Base-by-base conservation (phyloP, 805 yeast species). In the Schwanniomyces vanrijiae region DNA sequence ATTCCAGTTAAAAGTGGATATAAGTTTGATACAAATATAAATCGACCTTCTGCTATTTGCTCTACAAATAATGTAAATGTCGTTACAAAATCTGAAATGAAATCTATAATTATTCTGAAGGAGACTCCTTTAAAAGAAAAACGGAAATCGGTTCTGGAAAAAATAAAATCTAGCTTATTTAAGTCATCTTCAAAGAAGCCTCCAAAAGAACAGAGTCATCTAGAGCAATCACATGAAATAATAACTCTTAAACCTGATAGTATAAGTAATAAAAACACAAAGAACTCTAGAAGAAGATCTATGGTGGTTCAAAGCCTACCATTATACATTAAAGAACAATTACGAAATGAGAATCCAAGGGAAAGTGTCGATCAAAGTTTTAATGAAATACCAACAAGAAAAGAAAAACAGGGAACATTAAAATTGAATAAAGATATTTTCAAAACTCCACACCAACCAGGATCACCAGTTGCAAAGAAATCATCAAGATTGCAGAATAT, bases 271-370 rank as follows among this genome's bases (percentile, higher is more conserved):
- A 31, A 31, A 7, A 31, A 16, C 10, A 20, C 5, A 2, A 45
- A 10, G 22, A 29, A 18, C 26, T 5, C 34, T n/a, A 53, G 71
- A 51, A 54, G 76, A 38, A 46, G 51, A 21, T 71, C 76, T 4
- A 38, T 71, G 37, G 72, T 71, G 19, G 72, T 68, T 2, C 70
- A 66, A 29, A 61, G 55, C 34, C 55, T 72, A 9, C 77, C 77
- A 1, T 28, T 47, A 10, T 71, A 71, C 46, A 71, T 71, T 26
- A 55, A 59, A 35, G 49, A 55, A n/a, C 69, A 66, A 45, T 43
- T 63, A 28, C 25, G 5, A 18, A 11, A 3, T 16, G 21, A 20
- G 6, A 5, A 31, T 13, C n/a, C n/a, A 37, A 21, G 4, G 5
- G 21, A 19, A 22, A 31, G 2, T 14, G 5, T 2, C n/a, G 20